Evolutionary conservation across 2,329 filamentous ascomycete species (phyloP), one percentile per base, ranked within the genome.

Genomic region (Botrytis fabae): DNA sequence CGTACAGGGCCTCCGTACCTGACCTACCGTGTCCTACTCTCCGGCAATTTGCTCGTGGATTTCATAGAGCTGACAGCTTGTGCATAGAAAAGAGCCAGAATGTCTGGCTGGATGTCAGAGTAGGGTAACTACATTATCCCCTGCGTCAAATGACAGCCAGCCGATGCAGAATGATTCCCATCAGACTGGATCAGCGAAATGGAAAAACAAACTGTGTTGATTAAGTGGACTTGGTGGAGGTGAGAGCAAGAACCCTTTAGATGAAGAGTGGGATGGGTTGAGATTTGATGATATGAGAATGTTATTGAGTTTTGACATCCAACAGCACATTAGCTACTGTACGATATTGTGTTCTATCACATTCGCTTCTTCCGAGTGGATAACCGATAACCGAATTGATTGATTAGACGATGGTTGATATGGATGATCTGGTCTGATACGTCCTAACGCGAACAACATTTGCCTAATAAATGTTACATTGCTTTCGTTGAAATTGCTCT

Each of bases 121-220:
- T 60, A 59, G 51, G 51, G 42, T 40, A n/a, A 42, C n/a, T 69
- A 60, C n/a, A 42, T 44, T 44, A 61, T 46, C 42, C 69, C 60
- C 46, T 71, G 69, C 38, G 38, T 65, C 60, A 44, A 54, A 28
- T 51, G 46, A 65, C 38, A 71, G 60, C 69, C 60, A 65, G n/a
- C 44, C n/a, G 69, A 71, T 65, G 69, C 46, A 65, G 69, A 66
- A 57, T 57, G 60, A 65, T 71, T 65, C 69, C 69, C 69, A 71
- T 44, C 69, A 57, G 44, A 42, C 60, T 22, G 44, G 69, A 48
- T 71, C 59, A 42, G 59, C 48, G 9, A 51, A 51, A 51, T 38
- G 10, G 4, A 66, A 16, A 32, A 46, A 66, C 44, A 46, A 38
- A 18, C 44, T 14, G n/a, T 65, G 10, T 51, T n/a, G 44, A 38